Percentiles rank a stretch among this genome's conserved stretches.
These are phyloP conservation scores for Alectoria sarmentosa DNA, from an alignment of 495 filamentous ascomycete species.

Conservation along the genomic window DNA sequence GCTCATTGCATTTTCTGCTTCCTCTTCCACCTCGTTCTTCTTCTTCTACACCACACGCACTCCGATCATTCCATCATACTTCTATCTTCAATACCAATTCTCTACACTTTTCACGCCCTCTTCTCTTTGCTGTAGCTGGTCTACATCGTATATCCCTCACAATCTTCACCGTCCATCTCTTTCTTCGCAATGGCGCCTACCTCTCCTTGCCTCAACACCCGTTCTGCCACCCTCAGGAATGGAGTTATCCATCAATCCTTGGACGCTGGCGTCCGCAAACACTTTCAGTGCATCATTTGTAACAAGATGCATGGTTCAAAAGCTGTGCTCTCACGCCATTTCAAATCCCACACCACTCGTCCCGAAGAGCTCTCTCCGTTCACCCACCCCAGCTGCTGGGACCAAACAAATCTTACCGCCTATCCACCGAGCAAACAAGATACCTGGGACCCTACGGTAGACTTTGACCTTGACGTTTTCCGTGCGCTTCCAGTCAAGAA, in stretches of 20 bases:
- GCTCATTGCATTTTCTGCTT: background rate
- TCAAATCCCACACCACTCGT: background rate
- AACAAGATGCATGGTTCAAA: background rate
- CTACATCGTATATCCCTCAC: background rate
- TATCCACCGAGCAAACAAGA: background rate
- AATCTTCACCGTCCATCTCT: background rate
- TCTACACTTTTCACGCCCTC: background rate
- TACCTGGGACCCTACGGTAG: background rate
- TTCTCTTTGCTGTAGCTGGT: background rate
- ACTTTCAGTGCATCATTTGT: background rate
- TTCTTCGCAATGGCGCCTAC: background rate
- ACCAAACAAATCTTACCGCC: background rate
- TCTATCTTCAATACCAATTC: background rate
- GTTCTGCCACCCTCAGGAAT: background rate
- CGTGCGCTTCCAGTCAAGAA: background rate
- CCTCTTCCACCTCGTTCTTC: background rate
- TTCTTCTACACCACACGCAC: background rate
- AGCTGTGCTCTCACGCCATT: constrained; percentile 3
- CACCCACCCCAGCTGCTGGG: background rate
- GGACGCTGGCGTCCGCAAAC: background rate
- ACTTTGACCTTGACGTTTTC: background rate
- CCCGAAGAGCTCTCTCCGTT: background rate
- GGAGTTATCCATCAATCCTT: background rate
- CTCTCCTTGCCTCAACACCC: background rate
- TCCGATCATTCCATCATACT: background rate